phyloP scores from a whole-genome alignment of 2,329 filamentous ascomycete genomes.

The Diaporthe citri region DNA sequence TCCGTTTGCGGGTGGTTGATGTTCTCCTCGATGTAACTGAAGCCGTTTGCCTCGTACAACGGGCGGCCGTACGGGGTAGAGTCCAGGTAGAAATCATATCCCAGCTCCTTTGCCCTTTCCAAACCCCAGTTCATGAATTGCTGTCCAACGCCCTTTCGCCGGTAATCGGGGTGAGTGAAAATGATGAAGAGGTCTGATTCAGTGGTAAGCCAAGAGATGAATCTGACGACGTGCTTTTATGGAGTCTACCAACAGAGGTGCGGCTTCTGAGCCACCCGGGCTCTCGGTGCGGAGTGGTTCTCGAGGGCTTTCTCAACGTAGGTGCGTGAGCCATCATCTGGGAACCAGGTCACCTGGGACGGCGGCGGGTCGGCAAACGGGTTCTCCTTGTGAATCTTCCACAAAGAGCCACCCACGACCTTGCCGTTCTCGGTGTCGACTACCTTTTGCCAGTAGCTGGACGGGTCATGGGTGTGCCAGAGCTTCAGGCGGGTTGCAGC shows the following conservation, averaged over 20 bases:
- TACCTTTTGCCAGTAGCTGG: conserved; percentile 49
- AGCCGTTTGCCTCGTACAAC: conserved; percentile 43
- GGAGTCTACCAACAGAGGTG: conserved; percentile 15
- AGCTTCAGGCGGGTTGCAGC: conserved; percentile 41
- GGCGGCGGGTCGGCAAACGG: conserved; percentile 43
- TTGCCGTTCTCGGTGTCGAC: conserved; percentile 47
- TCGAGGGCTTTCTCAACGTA: conserved; percentile 43
- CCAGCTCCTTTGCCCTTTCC: conserved; percentile 43
- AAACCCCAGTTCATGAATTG: conserved; percentile 45
- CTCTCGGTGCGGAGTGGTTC: conserved; percentile 20
- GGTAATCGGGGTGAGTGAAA: conserved; percentile 45
- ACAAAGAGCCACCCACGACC: conserved; percentile 47
- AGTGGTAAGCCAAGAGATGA: background rate
- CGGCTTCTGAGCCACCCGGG: conserved; percentile 12
- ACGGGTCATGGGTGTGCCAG: conserved; percentile 46
- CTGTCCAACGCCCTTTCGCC: conserved; percentile 43
- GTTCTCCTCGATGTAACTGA: conserved; percentile 44
- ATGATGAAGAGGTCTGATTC: conserved; percentile 44
- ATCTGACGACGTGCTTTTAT: background rate
- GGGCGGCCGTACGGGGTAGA: conserved; percentile 42
- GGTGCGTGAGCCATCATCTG: conserved; percentile 45
- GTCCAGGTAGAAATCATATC: conserved; percentile 45
- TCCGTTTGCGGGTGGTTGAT: conserved; percentile 42
- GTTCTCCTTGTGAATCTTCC: conserved; percentile 48
- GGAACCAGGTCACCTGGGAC: conserved; percentile 49